Percentiles rank a stretch among this genome's conserved stretches.
phyloP scores from a whole-genome alignment of 805 yeast species.

The Teunomyces lycoperdinae region DNA sequence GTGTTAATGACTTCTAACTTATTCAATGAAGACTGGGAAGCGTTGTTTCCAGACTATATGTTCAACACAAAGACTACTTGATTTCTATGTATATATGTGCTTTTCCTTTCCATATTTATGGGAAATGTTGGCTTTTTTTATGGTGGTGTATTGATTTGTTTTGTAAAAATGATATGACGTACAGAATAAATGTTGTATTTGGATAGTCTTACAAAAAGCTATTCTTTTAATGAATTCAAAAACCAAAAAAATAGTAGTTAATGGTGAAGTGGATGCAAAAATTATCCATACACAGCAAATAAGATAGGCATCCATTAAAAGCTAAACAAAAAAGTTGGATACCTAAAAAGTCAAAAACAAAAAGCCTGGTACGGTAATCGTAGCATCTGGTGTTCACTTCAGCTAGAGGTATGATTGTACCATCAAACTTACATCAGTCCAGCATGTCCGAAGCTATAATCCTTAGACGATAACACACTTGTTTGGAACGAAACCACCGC shows the following conservation, averaged over 20 bases:
- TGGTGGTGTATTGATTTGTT: neutral
- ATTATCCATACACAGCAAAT: neutral
- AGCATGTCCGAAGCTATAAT: neutral
- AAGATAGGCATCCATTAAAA: neutral
- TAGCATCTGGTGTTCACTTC: neutral
- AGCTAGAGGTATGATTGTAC: neutral
- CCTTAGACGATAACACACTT: slow-evolving; percentile 3
- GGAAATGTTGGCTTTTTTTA: neutral
- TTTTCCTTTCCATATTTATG: neutral
- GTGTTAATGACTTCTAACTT: slow-evolving; percentile 50
- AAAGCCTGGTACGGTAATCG: neutral
- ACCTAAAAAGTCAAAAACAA: neutral
- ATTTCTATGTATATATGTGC: neutral
- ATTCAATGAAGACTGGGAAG: slow-evolving; percentile 48
- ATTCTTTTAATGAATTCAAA: neutral
- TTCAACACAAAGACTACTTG: slow-evolving; percentile 19
- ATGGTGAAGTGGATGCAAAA: neutral
- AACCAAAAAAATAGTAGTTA: neutral
- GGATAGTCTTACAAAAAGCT: neutral
- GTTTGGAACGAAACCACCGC: neutral
- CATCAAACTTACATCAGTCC: too few species aligned
- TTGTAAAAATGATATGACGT: neutral
- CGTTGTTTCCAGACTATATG: slow-evolving; percentile 46
- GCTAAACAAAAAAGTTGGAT: neutral
- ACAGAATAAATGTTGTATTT: neutral